Conservation (phyloP, 2,329 filamentous ascomycete species). For the Corinectria fuckeliana region DNA sequence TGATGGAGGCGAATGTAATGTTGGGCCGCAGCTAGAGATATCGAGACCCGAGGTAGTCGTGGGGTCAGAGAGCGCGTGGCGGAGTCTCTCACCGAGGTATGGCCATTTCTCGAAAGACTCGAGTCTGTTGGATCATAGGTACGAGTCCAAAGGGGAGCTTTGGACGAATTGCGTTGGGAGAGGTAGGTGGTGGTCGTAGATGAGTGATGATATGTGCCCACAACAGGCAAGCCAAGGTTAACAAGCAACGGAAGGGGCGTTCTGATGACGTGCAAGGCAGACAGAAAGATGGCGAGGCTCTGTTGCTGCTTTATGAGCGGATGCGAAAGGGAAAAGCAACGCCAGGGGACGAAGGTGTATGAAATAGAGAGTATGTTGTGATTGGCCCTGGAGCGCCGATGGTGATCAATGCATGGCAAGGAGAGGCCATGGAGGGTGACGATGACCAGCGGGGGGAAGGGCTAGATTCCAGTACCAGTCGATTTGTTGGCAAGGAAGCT, state of each 20-base stretch:
- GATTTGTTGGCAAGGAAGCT: constrained; percentile 1
- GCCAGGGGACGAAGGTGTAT: background rate
- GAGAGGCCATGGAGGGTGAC: constrained; percentile 19
- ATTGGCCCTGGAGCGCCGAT: constrained; percentile 3
- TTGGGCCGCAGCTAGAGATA: background rate
- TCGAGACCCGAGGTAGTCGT: background rate
- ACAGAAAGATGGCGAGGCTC: background rate
- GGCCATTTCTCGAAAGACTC: constrained; percentile 6
- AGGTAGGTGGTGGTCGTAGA: background rate
- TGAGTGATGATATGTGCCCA: background rate
- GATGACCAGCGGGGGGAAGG: constrained; percentile 18
- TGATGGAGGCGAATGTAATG: background rate
- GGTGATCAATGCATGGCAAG: constrained; percentile 22
- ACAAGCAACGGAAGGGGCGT: constrained; percentile 17
- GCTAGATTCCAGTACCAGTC: constrained; percentile 31
- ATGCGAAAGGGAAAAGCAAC: background rate
- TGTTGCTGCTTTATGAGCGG: background rate
- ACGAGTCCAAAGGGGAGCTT: too few species aligned
- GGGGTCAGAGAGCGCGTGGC: background rate
- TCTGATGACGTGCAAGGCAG: background rate
- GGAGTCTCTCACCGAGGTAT: background rate
- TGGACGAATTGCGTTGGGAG: background rate
- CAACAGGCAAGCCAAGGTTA: constrained; percentile 1
- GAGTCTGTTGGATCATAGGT: background rate
- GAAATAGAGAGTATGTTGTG: constrained; percentile 1